Conservation (phyloP, 1,284 basidiomycete genomes). For the Ceratorhiza oryzae-sativae region DNA sequence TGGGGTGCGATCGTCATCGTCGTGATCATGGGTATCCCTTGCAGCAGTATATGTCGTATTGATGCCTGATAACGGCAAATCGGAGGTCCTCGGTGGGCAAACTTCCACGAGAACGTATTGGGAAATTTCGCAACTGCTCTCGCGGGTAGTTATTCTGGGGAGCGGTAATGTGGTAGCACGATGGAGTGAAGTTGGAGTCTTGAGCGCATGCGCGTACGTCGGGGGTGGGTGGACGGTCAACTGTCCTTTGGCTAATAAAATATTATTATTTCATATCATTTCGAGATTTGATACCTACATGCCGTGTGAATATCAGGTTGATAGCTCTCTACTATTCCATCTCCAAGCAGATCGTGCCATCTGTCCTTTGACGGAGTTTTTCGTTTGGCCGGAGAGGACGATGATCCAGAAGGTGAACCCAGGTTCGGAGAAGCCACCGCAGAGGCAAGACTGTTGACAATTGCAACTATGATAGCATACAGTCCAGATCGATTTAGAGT, state of each 20-base stretch:
- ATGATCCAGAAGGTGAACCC: background rate
- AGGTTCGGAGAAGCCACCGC: constrained; percentile 18
- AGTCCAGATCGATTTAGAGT: background rate
- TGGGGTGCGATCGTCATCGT: background rate
- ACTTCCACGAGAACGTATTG: constrained; percentile 4
- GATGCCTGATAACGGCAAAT: constrained; percentile 1
- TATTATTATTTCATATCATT: background rate
- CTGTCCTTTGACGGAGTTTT: background rate
- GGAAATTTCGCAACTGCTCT: background rate
- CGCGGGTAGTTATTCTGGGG: background rate
- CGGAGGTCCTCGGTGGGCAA: background rate
- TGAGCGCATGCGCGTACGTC: background rate
- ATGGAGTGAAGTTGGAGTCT: background rate
- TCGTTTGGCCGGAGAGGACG: background rate
- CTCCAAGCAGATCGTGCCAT: background rate
- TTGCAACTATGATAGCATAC: background rate
- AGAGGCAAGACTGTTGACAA: constrained; percentile 7
- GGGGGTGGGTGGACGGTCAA: background rate
- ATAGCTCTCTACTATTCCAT: background rate
- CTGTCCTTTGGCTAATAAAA: background rate
- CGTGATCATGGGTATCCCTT: background rate
- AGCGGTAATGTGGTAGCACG: background rate
- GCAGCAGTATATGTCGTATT: background rate
- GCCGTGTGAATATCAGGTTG: background rate
- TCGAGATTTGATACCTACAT: background rate